These are phyloP conservation scores for Dimocarpus longan DNA, from an alignment of 345 rosid genomes.

Conservation along the genomic window DNA sequence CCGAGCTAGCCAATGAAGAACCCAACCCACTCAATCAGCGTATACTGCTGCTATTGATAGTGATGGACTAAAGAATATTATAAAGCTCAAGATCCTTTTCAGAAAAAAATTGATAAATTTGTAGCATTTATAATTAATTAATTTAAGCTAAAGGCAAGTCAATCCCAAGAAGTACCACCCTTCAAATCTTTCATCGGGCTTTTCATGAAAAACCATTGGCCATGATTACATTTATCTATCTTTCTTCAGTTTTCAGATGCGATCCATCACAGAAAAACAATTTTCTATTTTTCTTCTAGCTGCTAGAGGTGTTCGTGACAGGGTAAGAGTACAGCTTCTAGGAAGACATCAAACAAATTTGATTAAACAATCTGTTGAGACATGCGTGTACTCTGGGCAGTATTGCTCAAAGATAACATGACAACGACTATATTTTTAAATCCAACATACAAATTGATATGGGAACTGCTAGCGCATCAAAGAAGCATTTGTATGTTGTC, in stretches of 20 bases:
- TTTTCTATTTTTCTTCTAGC: background rate
- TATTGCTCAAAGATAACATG: background rate
- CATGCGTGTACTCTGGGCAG: background rate
- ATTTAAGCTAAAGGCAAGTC: background rate
- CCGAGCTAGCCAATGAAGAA: background rate
- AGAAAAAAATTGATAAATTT: too few species aligned
- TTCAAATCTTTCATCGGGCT: background rate
- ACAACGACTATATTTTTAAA: background rate
- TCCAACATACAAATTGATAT: background rate
- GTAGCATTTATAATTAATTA: background rate
- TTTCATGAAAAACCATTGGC: background rate
- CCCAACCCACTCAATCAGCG: background rate
- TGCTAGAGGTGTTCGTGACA: background rate
- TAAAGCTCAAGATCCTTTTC: background rate
- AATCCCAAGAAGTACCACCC: background rate
- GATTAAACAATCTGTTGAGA: background rate
- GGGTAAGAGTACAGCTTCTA: background rate
- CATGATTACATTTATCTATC: background rate
- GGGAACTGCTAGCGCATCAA: background rate
- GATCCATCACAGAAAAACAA: background rate
- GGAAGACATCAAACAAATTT: background rate
- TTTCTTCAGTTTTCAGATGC: background rate
- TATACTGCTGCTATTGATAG: background rate
- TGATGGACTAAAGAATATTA: background rate
- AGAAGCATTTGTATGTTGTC: background rate